Evolutionary conservation across 495 filamentous ascomycete species (phyloP).

Genomic region (Aspergillus panamensis): DNA sequence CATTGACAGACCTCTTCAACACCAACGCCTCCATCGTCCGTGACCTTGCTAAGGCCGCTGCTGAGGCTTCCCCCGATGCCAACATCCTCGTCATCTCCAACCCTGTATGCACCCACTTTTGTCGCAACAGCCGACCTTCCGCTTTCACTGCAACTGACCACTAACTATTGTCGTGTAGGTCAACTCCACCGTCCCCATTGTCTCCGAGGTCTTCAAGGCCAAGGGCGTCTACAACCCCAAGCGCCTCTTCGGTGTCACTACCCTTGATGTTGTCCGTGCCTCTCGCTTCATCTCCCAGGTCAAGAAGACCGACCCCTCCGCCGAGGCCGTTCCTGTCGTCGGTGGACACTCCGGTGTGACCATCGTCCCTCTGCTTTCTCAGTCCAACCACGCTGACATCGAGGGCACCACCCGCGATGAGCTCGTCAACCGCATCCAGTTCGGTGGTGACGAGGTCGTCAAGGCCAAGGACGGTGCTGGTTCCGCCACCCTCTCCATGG

Average conservation of each 20-base stretch:
- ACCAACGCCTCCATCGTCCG: slow-evolving; percentile 99
- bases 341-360: slow-evolving; percentile 97
- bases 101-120: slow-evolving; percentile 55
- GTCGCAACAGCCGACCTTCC: not conserved
- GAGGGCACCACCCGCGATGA: slow-evolving; percentile 66
- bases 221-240: slow-evolving; percentile 95
- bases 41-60: slow-evolving; percentile 93
- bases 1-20: slow-evolving; percentile 86
- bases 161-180: slow-evolving; percentile 40
- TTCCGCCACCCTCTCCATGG: slow-evolving; percentile 98
- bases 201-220: slow-evolving; percentile 93
- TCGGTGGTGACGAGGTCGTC: slow-evolving; percentile 99
- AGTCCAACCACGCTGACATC: slow-evolving; percentile 83
- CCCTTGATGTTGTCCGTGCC: slow-evolving; percentile 96
- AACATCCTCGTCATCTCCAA: slow-evolving; percentile 97
- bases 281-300: slow-evolving; percentile 93
- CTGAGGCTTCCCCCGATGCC: slow-evolving; percentile 83
- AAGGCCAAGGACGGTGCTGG: slow-evolving; percentile 98
- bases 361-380: slow-evolving; percentile 95
- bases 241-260: slow-evolving; percentile 98
- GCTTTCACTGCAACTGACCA: not conserved
- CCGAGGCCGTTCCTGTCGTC: slow-evolving; percentile 91
- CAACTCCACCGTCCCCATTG: slow-evolving; percentile 98
- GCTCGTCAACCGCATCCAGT: slow-evolving; percentile 94
- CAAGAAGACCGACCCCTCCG: slow-evolving; percentile 82